Base-by-base conservation (phyloP, 2,329 filamentous ascomycete genomes). In the Periconia digitata region DNA sequence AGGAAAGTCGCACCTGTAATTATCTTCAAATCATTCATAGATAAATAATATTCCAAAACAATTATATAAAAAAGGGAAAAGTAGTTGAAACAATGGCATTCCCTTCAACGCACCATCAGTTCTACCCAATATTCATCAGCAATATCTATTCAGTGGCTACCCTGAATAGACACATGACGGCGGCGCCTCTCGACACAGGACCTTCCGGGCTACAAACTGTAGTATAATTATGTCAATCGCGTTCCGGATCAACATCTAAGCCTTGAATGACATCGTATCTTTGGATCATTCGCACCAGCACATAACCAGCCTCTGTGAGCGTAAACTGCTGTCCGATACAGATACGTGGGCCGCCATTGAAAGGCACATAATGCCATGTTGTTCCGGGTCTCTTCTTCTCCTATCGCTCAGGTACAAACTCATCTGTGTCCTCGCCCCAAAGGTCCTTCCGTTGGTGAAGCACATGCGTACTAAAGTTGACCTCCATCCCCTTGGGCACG, bases 361-460 rank as follows among this genome's bases (percentile, higher is more conserved):
- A 72, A 0, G 70, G 70, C 7, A 72, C 47, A 37, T 70, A 72
- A 49, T 71, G 69, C 69, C 67, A 72, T 10, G 60, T 55, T 53
- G 75, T 76, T 2, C 67, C 60, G 1, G 66, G 65, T 3, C 67
- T 62, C 8, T 70, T 54, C 3, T 37, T 59, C 42, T 72, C 70
- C 78, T 76, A 80, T 48, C 77, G 67, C 62, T 76, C 77, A 0
- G 76, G 79, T 47, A 63, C 68, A 66, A 76, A 82, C 38, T 73
- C 72, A 17, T 73, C 64, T 6, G 76, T 76, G 43, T 81, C 78
- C 12, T 70, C 59, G 16, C 46, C 16, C 35, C 37, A 15, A 23
- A 43, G 16, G 39, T 35, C 16, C 23, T 43, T 16, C 36, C 36
- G 23, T 21, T 35, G 13, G 22, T 27, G 23, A 32, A 37, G 16